Evolutionary conservation across 2,329 filamentous ascomycete species (phyloP).

Genomic region (Rutstroemia sp.): DNA sequence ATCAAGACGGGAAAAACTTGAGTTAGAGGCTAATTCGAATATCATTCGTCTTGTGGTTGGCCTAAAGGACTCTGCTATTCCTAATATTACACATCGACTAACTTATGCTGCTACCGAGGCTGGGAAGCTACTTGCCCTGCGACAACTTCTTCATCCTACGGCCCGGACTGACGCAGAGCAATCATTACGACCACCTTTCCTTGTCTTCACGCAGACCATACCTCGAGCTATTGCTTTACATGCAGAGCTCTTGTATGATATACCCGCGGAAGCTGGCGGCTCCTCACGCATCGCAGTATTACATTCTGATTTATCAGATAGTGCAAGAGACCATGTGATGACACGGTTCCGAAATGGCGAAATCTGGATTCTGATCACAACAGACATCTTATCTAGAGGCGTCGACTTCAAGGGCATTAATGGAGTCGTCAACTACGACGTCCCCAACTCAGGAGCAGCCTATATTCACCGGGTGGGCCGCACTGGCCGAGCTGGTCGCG

Average conservation of each 20-base stretch:
- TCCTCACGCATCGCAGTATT: conserved; percentile 79
- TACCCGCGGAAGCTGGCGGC: conserved; percentile 80
- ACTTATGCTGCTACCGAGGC: conserved; percentile 88
- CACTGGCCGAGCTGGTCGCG: conserved; percentile 79
- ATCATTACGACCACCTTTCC: conserved; percentile 71
- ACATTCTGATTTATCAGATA: conserved; percentile 77
- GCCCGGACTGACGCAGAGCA: conserved; percentile 40
- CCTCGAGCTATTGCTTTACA: conserved; percentile 81
- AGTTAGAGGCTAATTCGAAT: conserved; percentile 34
- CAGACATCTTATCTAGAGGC: conserved; percentile 83
- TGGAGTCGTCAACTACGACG: conserved; percentile 95
- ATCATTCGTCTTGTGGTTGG: conserved; percentile 88
- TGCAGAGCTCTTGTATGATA: conserved; percentile 88
- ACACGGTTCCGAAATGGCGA: conserved; percentile 83
- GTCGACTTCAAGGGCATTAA: conserved; percentile 95
- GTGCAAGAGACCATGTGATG: conserved; percentile 73
- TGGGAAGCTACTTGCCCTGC: conserved; percentile 85
- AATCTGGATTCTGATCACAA: conserved; percentile 95
- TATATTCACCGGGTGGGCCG: conserved; percentile 93
- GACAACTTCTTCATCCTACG: conserved; percentile 78
- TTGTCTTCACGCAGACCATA: conserved; percentile 96
- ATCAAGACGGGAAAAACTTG: conserved; percentile 39
- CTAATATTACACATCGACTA: conserved; percentile 83
- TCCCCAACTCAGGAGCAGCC: conserved; percentile 79
- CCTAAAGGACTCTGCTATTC: conserved; percentile 89